phyloP scores from a whole-genome alignment of 2,329 filamentous ascomycete species.

The Sporothrix luriei region DNA sequence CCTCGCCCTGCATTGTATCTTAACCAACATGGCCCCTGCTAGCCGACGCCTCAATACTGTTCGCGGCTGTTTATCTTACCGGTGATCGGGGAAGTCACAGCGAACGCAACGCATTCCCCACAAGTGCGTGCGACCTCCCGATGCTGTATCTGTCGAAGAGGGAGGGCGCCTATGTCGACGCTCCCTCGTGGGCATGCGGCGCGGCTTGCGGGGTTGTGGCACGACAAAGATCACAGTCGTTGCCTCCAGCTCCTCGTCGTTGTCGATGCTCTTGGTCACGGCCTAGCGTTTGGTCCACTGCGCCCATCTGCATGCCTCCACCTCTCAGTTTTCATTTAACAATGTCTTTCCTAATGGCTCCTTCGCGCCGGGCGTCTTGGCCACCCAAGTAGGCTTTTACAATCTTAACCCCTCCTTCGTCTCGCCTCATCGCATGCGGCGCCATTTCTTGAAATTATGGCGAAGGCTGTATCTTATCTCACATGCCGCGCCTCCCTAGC shows the following conservation, averaged over 20 bases:
- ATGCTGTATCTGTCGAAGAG: neutral
- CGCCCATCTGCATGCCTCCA: neutral
- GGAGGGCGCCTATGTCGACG: neutral
- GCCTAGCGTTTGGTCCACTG: neutral
- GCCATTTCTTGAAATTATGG: slow-evolving; percentile 8
- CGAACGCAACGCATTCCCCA: slow-evolving; percentile 14
- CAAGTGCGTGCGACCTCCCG: neutral
- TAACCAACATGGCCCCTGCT: neutral
- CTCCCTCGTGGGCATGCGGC: neutral
- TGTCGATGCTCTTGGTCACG: no score
- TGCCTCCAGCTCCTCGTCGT: neutral
- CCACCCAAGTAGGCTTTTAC: neutral
- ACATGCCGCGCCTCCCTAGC: slow-evolving; percentile 3
- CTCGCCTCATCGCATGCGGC: slow-evolving; percentile 3
- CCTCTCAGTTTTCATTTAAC: neutral
- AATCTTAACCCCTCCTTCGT: neutral
- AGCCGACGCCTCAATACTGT: slow-evolving; percentile 9
- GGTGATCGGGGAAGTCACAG: slow-evolving; percentile 22
- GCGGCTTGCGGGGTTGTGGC: neutral
- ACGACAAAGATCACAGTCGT: neutral
- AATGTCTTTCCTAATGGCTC: neutral
- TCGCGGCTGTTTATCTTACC: slow-evolving; percentile 19
- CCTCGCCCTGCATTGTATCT: neutral
- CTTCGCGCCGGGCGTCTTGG: neutral
- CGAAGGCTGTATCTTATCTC: slow-evolving; percentile 19